These are phyloP conservation scores for Gaultheria prostrata DNA, from an alignment of 148 eudicot genomes.

Conservation along the genomic window DNA sequence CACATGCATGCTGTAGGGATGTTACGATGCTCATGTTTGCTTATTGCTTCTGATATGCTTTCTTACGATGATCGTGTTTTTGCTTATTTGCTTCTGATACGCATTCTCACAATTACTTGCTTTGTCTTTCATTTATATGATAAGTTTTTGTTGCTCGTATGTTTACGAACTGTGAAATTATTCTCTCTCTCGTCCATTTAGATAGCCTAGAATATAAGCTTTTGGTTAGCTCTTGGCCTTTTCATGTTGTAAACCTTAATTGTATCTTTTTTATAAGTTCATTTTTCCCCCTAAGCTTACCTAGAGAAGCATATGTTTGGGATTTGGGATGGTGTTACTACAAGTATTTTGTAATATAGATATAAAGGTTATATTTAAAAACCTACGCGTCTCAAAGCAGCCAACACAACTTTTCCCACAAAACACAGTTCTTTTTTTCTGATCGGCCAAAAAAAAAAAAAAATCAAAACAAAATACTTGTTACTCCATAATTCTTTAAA, in stretches of 20 bases:
- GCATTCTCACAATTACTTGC: not conserved
- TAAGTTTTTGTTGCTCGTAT: not conserved
- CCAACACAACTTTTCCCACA: no score
- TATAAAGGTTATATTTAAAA: not conserved
- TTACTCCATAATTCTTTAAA: no score
- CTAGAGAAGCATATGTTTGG: no score
- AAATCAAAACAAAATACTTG: no score
- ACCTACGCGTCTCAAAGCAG: not conserved
- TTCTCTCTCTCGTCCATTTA: not conserved
- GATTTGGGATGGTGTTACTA: not conserved
- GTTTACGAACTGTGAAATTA: not conserved
- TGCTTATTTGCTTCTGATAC: not conserved
- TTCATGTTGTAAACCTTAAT: conserved; percentile 6
- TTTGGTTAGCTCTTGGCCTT: not conserved
- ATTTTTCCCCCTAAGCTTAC: not conserved
- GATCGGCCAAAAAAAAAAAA: no score
- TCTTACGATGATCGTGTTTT: not conserved
- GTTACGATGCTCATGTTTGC: not conserved
- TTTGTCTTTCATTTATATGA: not conserved
- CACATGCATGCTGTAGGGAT: conserved; percentile 1
- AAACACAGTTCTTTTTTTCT: no score
- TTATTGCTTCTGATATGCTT: no score
- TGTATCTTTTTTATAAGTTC: not conserved
- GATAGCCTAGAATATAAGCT: not conserved
- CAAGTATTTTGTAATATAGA: not conserved